Percentiles rank a stretch among this genome's conserved stretches.
Conservation (phyloP, 2,329 filamentous ascomycete genomes). For the Escovopsis sp. region DNA sequence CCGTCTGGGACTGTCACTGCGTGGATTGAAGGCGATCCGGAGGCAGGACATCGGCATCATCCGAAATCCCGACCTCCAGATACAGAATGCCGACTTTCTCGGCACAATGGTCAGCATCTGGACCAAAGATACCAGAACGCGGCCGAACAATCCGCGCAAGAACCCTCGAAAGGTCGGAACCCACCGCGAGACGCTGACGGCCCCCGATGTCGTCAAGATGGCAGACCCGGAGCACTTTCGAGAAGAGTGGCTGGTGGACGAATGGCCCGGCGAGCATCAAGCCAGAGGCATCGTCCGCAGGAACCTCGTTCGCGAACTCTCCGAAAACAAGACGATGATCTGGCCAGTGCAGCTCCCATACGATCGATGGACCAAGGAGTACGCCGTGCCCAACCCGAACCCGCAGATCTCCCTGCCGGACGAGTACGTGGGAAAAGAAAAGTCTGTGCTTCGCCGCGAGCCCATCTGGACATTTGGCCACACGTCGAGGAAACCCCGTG, state of each 20-base stretch:
- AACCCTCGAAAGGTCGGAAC: constrained; percentile 3
- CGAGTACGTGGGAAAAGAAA: constrained; percentile 3
- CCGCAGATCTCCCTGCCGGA: neutral
- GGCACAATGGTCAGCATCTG: constrained; percentile 6
- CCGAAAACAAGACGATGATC: constrained; percentile 27
- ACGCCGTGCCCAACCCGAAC: neutral
- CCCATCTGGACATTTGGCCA: constrained; percentile 18
- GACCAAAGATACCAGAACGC: constrained; percentile 7
- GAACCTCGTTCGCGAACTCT: constrained; percentile 28
- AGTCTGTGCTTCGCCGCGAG: constrained; percentile 14
- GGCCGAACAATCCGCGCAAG: constrained; percentile 8
- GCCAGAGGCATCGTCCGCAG: constrained; percentile 17
- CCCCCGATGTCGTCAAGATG: constrained; percentile 17
- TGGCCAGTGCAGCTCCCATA: constrained; percentile 20
- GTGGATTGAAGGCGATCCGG: constrained; percentile 5
- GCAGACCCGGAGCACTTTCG: constrained; percentile 14
- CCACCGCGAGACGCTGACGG: constrained; percentile 8
- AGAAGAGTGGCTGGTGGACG: neutral
- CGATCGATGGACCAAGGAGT: neutral
- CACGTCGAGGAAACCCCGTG: constrained; percentile 8
- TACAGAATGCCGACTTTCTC: constrained; percentile 7
- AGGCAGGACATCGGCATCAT: constrained; percentile 1
- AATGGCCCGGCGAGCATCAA: neutral
- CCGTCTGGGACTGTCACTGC: constrained; percentile 23
- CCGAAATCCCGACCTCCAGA: neutral